Evolutionary conservation across 1,284 basidiomycete genomes (phyloP).

Genomic region (Coniophora puteana): DNA sequence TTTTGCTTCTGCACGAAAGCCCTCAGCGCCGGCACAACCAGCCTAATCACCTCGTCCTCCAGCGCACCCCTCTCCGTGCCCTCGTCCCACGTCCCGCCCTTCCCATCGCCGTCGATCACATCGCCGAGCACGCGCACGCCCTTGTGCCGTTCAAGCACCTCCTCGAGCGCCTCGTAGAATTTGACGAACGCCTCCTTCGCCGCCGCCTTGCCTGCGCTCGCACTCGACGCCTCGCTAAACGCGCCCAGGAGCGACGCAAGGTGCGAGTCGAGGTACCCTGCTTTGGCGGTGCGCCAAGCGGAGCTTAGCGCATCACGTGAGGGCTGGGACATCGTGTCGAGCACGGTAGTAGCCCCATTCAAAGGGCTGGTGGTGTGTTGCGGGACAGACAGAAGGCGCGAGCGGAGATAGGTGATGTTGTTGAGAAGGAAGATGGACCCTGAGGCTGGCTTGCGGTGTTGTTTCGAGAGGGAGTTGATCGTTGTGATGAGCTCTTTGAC

Average conservation of each 20-base stretch:
- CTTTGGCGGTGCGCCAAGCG: conserved; percentile 72
- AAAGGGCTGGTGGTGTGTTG: too few relatives aligned
- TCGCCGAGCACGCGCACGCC: conserved; percentile 68
- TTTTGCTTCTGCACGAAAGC: conserved; percentile 68
- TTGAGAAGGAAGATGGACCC: conserved; percentile 76
- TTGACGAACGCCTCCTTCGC: conserved; percentile 77
- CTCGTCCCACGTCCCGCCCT: too few relatives aligned
- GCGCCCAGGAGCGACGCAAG: conserved; percentile 72
- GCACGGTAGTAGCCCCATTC: conserved; percentile 39
- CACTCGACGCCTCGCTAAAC: conserved; percentile 52
- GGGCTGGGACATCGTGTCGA: conserved; percentile 52
- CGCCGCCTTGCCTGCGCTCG: conserved; percentile 44
- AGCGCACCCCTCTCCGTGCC: conserved; percentile 53
- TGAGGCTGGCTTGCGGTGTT: conserved; percentile 61
- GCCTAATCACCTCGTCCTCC: conserved; percentile 67
- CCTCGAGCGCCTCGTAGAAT: conserved; percentile 76
- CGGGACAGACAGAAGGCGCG: conserved; percentile 51
- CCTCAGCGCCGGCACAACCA: conserved; percentile 70
- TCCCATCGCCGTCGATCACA: too few relatives aligned
- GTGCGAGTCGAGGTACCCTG: conserved; percentile 77
- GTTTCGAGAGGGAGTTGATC: conserved; percentile 57
- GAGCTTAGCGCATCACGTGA: conserved; percentile 60
- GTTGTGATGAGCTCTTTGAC: conserved; percentile 56
- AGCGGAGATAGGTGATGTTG: conserved; percentile 67
- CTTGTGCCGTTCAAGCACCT: conserved; percentile 69